Evolutionary conservation across 495 filamentous ascomycete species (phyloP).

Genomic region (Chaetomium tenue): DNA sequence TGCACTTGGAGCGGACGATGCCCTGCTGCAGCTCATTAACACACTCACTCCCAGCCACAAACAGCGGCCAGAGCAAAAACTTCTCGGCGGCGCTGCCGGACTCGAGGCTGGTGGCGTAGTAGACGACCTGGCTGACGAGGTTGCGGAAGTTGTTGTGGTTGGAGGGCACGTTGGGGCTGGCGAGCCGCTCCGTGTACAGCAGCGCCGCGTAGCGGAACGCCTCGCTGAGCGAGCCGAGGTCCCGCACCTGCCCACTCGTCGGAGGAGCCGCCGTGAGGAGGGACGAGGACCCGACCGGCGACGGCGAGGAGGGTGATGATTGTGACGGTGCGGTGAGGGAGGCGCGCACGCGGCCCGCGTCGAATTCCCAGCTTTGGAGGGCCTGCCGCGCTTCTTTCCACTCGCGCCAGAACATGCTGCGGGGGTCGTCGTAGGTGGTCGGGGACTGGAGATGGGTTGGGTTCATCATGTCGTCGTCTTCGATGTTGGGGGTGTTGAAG

Average conservation of each 20-base stretch:
- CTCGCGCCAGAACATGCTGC: constrained; percentile 74
- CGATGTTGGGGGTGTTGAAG: constrained; percentile 50
- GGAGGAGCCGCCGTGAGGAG: constrained; percentile 30
- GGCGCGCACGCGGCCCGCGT: constrained; percentile 47
- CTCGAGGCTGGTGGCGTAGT: constrained; percentile 75
- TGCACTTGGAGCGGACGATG: constrained; percentile 73
- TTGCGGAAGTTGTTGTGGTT: constrained; percentile 77
- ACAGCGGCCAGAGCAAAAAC: constrained; percentile 91
- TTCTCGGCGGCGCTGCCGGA: constrained; percentile 67
- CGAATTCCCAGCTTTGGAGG: constrained; percentile 80
- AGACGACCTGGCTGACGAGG: constrained; percentile 74
- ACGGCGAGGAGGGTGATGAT: constrained; percentile 5
- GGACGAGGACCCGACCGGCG: constrained; percentile 20
- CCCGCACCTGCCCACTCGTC: constrained; percentile 50
- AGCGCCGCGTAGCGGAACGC: constrained; percentile 87
- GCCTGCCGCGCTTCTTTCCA: constrained; percentile 75
- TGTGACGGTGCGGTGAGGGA: constrained; percentile 41
- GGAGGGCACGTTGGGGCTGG: constrained; percentile 70
- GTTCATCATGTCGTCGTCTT: constrained; percentile 45
- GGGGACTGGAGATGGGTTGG: constrained; percentile 34
- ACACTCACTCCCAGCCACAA: constrained; percentile 87
- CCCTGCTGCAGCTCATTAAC: constrained; percentile 76
- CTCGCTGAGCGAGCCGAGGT: constrained; percentile 68
- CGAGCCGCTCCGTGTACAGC: constrained; percentile 87
- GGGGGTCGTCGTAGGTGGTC: constrained; percentile 50